Evolutionary conservation across 2,329 filamentous ascomycete species (phyloP).

Genomic region (Colletotrichum kahawae): DNA sequence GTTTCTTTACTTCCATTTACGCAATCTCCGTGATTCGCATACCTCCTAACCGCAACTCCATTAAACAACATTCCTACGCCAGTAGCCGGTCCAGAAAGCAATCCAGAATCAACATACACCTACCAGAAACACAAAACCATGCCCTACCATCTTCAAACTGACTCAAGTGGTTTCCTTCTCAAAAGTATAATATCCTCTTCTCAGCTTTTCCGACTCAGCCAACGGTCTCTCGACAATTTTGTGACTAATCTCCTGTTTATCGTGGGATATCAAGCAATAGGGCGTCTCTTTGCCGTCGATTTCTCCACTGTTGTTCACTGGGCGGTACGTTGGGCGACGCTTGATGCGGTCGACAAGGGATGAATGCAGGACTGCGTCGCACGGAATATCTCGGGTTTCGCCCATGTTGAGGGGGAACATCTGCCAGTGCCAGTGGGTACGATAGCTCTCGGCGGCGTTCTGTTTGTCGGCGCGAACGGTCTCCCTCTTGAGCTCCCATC

Average conservation of each 20-base stretch:
- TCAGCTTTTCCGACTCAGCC: background rate
- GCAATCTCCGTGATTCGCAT: too few species aligned
- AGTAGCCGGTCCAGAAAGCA: too few species aligned
- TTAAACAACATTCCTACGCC: too few species aligned
- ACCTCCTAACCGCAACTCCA: background rate
- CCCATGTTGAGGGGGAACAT: slow-evolving; percentile 44
- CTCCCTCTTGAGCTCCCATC: slow-evolving; percentile 38
- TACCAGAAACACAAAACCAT: background rate
- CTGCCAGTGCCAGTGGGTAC: slow-evolving; percentile 34
- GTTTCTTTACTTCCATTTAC: too few species aligned
- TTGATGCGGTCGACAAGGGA: slow-evolving; percentile 28
- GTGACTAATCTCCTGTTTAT: background rate
- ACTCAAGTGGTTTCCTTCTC: background rate
- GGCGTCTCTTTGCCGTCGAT: background rate
- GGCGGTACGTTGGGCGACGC: background rate
- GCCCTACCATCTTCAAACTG: background rate
- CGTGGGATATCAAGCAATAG: background rate
- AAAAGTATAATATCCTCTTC: background rate
- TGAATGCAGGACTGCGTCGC: slow-evolving; percentile 41
- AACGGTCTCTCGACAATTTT: background rate
- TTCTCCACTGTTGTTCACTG: background rate
- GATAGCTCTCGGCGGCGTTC: background rate
- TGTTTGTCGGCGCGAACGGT: background rate
- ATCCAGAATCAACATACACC: too few species aligned
- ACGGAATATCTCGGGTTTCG: slow-evolving; percentile 40